A percentile compares a stretch with the other conserved stretches of the same genome.
phyloP scores from a whole-genome alignment of 257 asterid species.

The Nicotiana undulata region DNA sequence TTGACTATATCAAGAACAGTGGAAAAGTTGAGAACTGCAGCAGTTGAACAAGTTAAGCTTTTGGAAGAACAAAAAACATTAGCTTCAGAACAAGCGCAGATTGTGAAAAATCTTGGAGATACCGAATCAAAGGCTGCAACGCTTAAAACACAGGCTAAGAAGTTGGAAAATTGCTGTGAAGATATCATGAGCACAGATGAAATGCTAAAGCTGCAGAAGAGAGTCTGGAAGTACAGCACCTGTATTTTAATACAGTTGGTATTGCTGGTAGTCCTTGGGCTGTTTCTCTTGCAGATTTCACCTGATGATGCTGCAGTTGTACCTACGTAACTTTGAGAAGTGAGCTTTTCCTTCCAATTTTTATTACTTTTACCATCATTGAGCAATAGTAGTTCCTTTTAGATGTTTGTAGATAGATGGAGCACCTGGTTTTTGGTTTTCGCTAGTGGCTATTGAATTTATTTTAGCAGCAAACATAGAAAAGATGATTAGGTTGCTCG shows the following conservation, averaged over 20 bases:
- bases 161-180: conserved; percentile 35
- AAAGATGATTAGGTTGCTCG: not conserved
- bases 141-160: conserved; percentile 34
- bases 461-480: not conserved
- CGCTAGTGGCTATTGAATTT: not conserved
- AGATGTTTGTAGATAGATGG: not conserved
- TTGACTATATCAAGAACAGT: conserved; percentile 14
- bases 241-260: conserved; percentile 44
- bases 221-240: conserved; percentile 39
- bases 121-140: conserved; percentile 35
- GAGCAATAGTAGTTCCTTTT: not conserved
- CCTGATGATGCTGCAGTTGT: conserved; percentile 32
- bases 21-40: conserved; percentile 26
- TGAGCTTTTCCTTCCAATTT: not conserved
- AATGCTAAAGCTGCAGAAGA: conserved; percentile 33
- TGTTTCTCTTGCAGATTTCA: conserved; percentile 29
- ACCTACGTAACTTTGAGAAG: conserved; percentile 49
- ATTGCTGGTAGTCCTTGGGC: conserved; percentile 25
- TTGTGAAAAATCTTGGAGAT: conserved; percentile 38
- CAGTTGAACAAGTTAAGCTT: conserved; percentile 33
- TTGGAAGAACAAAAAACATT: conserved; percentile 39
- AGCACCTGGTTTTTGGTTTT: not conserved
- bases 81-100: conserved; percentile 37
- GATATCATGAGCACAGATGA: conserved; percentile 28
- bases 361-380: not conserved